Conservation (phyloP, 805 yeast species). For the Maudiozyma serrabonitensis region DNA sequence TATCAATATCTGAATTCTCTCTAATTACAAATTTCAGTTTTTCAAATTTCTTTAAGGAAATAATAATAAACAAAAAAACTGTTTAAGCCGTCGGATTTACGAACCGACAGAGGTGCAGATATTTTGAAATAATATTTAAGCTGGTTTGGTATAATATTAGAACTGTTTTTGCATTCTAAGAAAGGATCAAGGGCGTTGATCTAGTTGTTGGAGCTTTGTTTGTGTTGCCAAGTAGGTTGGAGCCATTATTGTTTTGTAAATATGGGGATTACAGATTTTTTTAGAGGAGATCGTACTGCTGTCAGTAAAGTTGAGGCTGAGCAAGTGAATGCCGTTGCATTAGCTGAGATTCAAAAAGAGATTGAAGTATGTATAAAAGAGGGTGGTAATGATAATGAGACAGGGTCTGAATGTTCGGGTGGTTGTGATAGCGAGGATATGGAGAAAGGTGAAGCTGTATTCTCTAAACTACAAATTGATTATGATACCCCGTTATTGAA, state of each 20-base stretch:
- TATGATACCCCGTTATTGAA: slow-evolving; percentile 47
- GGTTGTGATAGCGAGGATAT: slow-evolving; percentile 23
- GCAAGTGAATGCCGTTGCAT: slow-evolving; percentile 3
- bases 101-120: too few relatives aligned
- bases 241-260: not conserved
- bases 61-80: too few relatives aligned
- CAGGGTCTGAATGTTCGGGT: slow-evolving; percentile 13
- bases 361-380: slow-evolving; percentile 17
- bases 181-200: too few relatives aligned
- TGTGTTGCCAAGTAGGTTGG: too few relatives aligned
- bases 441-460: slow-evolving; percentile 16
- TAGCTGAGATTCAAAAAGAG: slow-evolving; percentile 12
- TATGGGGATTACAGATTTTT: slow-evolving; percentile 2
- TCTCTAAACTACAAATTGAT: slow-evolving; percentile 22
- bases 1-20: too few relatives aligned
- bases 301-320: not conserved
- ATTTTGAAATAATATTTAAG: too few relatives aligned
- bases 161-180: too few relatives aligned
- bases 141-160: too few relatives aligned
- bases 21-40: too few relatives aligned
- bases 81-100: too few relatives aligned
- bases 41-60: too few relatives aligned
- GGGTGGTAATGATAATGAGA: slow-evolving; percentile 12
- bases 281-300: not conserved
- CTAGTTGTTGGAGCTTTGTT: too few relatives aligned